A percentile compares a stretch with the other conserved stretches of the same genome.
Evolutionary conservation across 148 eudicot genomes (phyloP).

Genomic region (Rhododendron mucronatum): DNA sequence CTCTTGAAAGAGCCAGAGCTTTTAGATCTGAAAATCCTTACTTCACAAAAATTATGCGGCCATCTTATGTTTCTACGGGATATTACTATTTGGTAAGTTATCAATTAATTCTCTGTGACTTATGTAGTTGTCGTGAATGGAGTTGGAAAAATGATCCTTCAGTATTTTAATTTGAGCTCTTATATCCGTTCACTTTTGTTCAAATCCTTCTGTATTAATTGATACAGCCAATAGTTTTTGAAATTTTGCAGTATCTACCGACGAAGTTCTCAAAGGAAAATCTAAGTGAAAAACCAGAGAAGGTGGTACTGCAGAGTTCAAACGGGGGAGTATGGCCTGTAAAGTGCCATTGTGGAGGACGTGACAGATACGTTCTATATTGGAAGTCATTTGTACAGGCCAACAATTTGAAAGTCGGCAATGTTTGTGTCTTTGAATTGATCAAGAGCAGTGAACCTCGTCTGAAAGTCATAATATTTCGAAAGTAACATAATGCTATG

Average conservation of each 20-base stretch:
- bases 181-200: not conserved
- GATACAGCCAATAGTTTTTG: not conserved
- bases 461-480: conserved; percentile 11
- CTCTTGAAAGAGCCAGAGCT: not conserved
- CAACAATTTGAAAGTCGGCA: conserved; percentile 25
- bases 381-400: conserved; percentile 20
- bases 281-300: not conserved
- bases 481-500: not conserved
- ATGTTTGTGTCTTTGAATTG: conserved; percentile 34
- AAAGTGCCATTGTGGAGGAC: not conserved
- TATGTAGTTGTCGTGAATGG: not conserved
- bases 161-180: not conserved
- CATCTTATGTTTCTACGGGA: not conserved
- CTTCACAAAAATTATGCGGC: not conserved
- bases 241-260: conserved; percentile 9
- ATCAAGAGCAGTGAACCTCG: not conserved
- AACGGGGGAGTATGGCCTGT: conserved; percentile 6
- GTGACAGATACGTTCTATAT: not conserved
- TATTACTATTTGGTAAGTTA: not conserved
- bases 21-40: not conserved
- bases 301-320: not conserved
- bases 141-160: not conserved
- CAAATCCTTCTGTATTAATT: not conserved
- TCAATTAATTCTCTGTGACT: not conserved
- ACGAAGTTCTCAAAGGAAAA: not conserved